A percentile compares a stretch with the other conserved stretches of the same genome.
These are phyloP conservation scores for Beta lomatogona DNA, from an alignment of 179 eudicot genomes.

Conservation along the genomic window DNA sequence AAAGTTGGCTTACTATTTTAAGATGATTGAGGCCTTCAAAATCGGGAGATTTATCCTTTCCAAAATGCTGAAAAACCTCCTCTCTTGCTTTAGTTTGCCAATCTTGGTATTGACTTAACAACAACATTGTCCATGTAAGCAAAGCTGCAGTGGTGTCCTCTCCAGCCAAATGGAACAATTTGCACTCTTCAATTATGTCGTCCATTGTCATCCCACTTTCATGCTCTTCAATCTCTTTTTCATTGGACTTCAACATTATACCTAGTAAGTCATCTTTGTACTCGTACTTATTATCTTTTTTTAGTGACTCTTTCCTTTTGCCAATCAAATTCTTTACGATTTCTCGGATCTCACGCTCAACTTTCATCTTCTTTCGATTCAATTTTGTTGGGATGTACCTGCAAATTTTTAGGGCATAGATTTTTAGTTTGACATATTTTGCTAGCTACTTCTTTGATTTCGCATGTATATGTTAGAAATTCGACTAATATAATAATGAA, in stretches of 20 bases:
- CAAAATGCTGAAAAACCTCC: slow-evolving; percentile 25
- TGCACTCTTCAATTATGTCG: slow-evolving; percentile 18
- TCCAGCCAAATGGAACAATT: slow-evolving; percentile 26
- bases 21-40: slow-evolving; percentile 28
- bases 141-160: slow-evolving; percentile 28
- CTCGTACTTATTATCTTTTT: not conserved
- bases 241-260: slow-evolving; percentile 30
- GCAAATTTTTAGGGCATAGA: not conserved
- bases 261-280: slow-evolving; percentile 22
- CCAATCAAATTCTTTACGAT: slow-evolving; percentile 8
- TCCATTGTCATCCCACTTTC: slow-evolving; percentile 20
- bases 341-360: not conserved
- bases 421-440: too few relatives aligned
- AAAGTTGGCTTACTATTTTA: slow-evolving; percentile 9
- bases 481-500: too few relatives aligned
- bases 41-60: slow-evolving; percentile 10
- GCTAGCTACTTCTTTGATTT: too few relatives aligned
- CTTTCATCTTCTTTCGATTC: not conserved
- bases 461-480: too few relatives aligned
- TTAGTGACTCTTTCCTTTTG: not conserved
- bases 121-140: slow-evolving; percentile 26
- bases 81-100: slow-evolving; percentile 34
- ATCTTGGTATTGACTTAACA: slow-evolving; percentile 29
- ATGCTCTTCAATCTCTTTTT: slow-evolving; percentile 27
- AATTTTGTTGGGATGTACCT: slow-evolving; percentile 20